A percentile compares a stretch with the other conserved stretches of the same genome.
Evolutionary conservation across 768 basidiomycete species (phyloP).

Genomic region (Strobilomyces echinocephalus): DNA sequence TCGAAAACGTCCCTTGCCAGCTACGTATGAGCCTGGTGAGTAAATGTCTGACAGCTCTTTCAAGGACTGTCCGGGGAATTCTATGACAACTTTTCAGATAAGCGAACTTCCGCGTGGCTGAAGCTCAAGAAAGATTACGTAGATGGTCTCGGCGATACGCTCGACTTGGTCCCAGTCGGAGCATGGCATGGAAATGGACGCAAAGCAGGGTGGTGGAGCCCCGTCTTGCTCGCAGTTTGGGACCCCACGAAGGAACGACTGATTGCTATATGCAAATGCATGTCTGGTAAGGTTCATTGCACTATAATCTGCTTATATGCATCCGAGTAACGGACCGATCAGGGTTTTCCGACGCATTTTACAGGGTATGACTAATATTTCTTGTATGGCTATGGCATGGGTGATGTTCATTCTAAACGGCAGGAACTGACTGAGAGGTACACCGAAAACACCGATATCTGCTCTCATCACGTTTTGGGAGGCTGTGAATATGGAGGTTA

Average conservation of each 20-base stretch:
- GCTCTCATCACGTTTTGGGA: constrained; percentile 50
- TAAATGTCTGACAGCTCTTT: background rate
- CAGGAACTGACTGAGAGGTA: constrained; percentile 66
- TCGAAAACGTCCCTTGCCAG: constrained; percentile 65
- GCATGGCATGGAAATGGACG: constrained; percentile 91
- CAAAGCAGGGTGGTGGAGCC: constrained; percentile 91
- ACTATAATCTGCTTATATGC: background rate
- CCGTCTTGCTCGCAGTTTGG: constrained; percentile 75
- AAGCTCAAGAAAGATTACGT: constrained; percentile 95
- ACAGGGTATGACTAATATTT: constrained; percentile 45
- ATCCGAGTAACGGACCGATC: constrained; percentile 7
- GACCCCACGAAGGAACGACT: constrained; percentile 56
- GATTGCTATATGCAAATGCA: constrained; percentile 86
- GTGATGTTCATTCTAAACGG: constrained; percentile 18
- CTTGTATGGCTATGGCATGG: background rate
- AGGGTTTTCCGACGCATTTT: constrained; percentile 85
- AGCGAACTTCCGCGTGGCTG: constrained; percentile 81
- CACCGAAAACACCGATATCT: constrained; percentile 47
- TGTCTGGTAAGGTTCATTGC: constrained; percentile 55
- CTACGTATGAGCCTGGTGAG: constrained; percentile 78
- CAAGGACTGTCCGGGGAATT: background rate
- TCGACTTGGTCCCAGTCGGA: constrained; percentile 67
- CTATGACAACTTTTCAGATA: constrained; percentile 45
- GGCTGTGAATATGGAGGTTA: constrained; percentile 63
- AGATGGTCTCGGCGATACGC: constrained; percentile 67